Conservation (phyloP, 1,139 yeast genomes). For the Yamadazyma membranifaciens region DNA sequence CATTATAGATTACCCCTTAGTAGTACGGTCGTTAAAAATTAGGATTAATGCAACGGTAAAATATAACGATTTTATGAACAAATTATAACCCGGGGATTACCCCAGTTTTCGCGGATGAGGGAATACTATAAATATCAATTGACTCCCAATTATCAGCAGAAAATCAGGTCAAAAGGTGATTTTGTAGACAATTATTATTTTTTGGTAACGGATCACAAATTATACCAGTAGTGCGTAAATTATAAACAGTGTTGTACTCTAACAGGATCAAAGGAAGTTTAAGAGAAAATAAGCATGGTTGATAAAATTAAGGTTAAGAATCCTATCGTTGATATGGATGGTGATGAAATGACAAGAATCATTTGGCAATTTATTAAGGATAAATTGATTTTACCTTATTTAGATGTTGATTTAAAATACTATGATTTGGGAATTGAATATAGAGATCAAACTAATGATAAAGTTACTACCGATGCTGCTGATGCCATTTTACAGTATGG, state of each 20-base stretch:
- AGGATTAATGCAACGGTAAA: too few species aligned
- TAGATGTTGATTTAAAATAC: slow-evolving; percentile 86
- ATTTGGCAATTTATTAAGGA: slow-evolving; percentile 86
- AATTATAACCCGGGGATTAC: slow-evolving; percentile 6
- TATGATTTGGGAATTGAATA: slow-evolving; percentile 84
- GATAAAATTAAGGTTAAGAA: slow-evolving; percentile 76
- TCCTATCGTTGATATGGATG: slow-evolving; percentile 95
- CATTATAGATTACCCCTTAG: too few species aligned
- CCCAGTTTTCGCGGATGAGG: slow-evolving; percentile 4
- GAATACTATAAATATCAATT: slow-evolving; percentile 3
- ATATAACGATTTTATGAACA: background rate
- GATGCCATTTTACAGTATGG: slow-evolving; percentile 84
- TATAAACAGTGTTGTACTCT: too few species aligned
- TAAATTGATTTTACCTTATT: slow-evolving; percentile 77
- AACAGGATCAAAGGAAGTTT: background rate
- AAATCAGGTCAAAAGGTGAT: too few species aligned
- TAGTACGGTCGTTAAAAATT: background rate
- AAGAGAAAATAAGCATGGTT: background rate
- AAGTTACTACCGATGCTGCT: slow-evolving; percentile 88
- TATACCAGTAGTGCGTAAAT: background rate
- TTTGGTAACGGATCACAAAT: background rate
- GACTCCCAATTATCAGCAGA: background rate
- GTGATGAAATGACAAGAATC: slow-evolving; percentile 94
- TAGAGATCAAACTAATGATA: slow-evolving; percentile 84
- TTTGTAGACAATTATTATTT: too few species aligned